Evolutionary conservation across 306 rosid genomes (phyloP), one percentile per base, ranked within the genome.

Genomic region (Gastrolobium villosum): DNA sequence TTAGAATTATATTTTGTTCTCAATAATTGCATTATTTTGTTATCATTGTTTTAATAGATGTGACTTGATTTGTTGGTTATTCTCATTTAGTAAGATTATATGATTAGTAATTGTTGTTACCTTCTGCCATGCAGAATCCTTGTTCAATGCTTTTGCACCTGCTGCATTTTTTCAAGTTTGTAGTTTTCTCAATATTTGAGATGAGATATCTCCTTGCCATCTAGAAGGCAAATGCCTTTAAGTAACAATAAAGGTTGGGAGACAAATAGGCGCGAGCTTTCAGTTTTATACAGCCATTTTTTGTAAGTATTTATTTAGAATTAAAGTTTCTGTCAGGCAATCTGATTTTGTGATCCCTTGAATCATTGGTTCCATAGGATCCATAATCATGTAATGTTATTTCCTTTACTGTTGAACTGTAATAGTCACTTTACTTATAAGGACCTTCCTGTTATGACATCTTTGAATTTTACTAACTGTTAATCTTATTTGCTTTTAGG

Each of bases 211-310:
- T n/a, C n/a, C n/a, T 95, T 77, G 98, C 96, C 43, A 95, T 95
- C 92, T 95, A 98, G 99, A 95, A 95, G 83, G 99, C 99, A 62
- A 93, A 82, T 83, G 84, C 96, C 98, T 70, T 72, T 85, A 87
- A 91, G 86, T 85, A 93, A 76, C 52, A 97, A 98, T 59, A 98
- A 91, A 84, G 99, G 98, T 76, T 95, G 99, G 99, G 99, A 91
- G 82, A 88, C 89, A 26, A 93, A 93, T 98, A 88, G 99, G 90
- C 98, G 99, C 7, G 99, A 93, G 81, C 97, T 95, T 68, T 95
- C 99, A 6, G 93, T 95, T 88, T 82, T 95, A 41, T 95, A 95
- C 81, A 92, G 96, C 70, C 99, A 97, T n/a, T 82, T 95, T 95
- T 88, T 95, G 99, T 95, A 87, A 93, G 99, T 88, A 65, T 39